Conservation (phyloP, 106 monocot genomes). For the Dendrobium catenatum region DNA sequence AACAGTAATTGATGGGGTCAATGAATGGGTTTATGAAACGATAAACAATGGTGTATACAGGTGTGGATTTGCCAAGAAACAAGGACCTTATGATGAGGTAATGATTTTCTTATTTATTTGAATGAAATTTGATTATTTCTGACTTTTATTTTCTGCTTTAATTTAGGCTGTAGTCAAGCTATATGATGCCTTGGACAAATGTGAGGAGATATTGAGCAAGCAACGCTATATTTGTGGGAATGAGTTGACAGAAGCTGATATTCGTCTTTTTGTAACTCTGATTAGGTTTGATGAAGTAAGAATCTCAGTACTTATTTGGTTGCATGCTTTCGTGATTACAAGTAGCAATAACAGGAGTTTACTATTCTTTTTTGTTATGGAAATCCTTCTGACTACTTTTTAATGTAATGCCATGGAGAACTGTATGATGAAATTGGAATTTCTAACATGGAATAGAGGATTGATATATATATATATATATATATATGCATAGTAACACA, state of each 20-base stretch:
- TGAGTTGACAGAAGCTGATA: conserved; percentile 73
- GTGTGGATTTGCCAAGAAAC: conserved; percentile 93
- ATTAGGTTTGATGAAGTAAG: conserved; percentile 96
- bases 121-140: conserved; percentile 7
- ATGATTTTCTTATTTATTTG: neutral
- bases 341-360: neutral
- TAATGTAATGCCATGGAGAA: neutral
- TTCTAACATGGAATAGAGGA: neutral
- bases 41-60: conserved; percentile 98
- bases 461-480: too few relatives aligned
- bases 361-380: neutral
- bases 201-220: conserved; percentile 74
- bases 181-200: conserved; percentile 65
- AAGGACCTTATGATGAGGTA: conserved; percentile 94
- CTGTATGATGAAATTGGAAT: neutral
- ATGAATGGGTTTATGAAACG: conserved; percentile 78
- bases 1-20: conserved; percentile 60
- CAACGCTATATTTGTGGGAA: conserved; percentile 78
- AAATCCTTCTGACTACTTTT: neutral
- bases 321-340: neutral
- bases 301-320: conserved; percentile 11
- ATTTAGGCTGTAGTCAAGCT: conserved; percentile 66
- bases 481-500: too few relatives aligned
- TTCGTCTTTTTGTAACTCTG: conserved; percentile 78
- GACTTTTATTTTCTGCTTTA: neutral